Percentiles rank a stretch among this genome's conserved stretches.
Evolutionary conservation across 768 basidiomycete genomes (phyloP).

Genomic region (Rossbeevera mucosa): DNA sequence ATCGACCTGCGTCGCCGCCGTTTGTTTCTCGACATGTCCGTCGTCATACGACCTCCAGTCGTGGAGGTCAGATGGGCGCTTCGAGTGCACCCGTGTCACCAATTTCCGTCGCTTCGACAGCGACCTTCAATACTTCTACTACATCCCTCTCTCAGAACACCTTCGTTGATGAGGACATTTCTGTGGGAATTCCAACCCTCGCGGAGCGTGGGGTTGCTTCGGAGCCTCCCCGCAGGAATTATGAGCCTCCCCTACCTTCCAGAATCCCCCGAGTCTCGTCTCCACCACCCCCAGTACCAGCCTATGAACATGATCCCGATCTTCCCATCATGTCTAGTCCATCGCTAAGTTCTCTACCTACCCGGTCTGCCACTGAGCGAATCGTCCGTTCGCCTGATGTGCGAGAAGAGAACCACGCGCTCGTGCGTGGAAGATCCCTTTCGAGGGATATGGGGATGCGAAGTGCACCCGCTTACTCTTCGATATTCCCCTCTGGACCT

Average conservation of each 20-base stretch:
- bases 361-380: conserved; percentile 31
- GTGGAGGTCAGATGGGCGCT: conserved; percentile 24
- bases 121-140: conserved; percentile 25
- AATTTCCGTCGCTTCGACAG: conserved; percentile 24
- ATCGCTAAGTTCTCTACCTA: conserved; percentile 18
- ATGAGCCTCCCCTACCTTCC: conserved; percentile 13
- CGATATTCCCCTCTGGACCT: conserved; percentile 33
- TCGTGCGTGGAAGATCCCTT: conserved; percentile 30
- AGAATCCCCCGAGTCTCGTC: conserved; percentile 24
- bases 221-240: conserved; percentile 22
- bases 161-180: conserved; percentile 18
- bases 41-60: conserved; percentile 31
- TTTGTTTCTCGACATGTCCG: conserved; percentile 32
- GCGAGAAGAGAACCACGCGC: conserved; percentile 25
- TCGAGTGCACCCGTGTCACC: conserved; percentile 33
- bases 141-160: conserved; percentile 15
- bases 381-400: conserved; percentile 26
- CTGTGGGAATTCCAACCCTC: conserved; percentile 11
- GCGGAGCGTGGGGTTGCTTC: conserved; percentile 18
- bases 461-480: conserved; percentile 31
- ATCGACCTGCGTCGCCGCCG: conserved; percentile 31
- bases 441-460: conserved; percentile 31
- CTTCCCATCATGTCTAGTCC: conserved; percentile 21
- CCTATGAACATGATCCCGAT: conserved; percentile 28
- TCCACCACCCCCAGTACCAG: conserved; percentile 14